Conservation (phyloP, 2,329 filamentous ascomycete genomes). For the Trichoderma koningii region DNA sequence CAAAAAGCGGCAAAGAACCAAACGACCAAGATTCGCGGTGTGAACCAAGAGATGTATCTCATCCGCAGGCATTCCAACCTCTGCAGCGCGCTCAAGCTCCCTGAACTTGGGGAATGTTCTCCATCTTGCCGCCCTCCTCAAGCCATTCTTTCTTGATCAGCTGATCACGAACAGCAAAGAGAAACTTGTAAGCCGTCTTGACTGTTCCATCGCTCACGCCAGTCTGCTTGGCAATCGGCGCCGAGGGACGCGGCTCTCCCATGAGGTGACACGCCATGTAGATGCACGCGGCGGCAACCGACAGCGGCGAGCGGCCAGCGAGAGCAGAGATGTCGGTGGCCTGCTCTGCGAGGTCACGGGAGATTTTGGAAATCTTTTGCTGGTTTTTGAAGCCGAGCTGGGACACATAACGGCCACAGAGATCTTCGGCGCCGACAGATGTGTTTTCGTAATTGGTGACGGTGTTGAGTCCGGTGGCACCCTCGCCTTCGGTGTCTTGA, state of each 20-base stretch:
- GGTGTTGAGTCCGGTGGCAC: conserved; percentile 52
- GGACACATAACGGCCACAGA: conserved; percentile 88
- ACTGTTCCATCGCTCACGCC: conserved; percentile 97
- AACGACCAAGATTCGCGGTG: not conserved
- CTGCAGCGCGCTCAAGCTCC: conserved; percentile 31
- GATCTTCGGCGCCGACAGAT: conserved; percentile 77
- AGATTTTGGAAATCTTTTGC: conserved; percentile 76
- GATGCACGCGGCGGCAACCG: conserved; percentile 91
- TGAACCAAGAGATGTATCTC: not conserved
- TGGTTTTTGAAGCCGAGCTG: conserved; percentile 72
- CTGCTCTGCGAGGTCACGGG: conserved; percentile 74
- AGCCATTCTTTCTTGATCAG: conserved; percentile 78
- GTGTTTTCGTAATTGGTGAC: conserved; percentile 73
- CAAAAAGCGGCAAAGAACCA: not conserved
- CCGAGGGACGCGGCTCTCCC: conserved; percentile 75
- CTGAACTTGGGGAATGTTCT: conserved; percentile 62
- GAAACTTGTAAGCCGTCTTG: conserved; percentile 88
- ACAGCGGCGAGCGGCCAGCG: conserved; percentile 89
- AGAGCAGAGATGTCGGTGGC: conserved; percentile 78
- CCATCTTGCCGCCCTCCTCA: conserved; percentile 69
- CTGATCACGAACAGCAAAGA: conserved; percentile 73
- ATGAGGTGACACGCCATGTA: conserved; percentile 92
- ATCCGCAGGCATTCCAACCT: not conserved
- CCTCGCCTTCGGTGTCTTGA: conserved; percentile 58
- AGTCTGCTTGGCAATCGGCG: conserved; percentile 80